A percentile compares a stretch with the other conserved stretches of the same genome.
Conservation (phyloP, 163 green algal genomes). For the Chlamydomonas reinhardtii region DNA sequence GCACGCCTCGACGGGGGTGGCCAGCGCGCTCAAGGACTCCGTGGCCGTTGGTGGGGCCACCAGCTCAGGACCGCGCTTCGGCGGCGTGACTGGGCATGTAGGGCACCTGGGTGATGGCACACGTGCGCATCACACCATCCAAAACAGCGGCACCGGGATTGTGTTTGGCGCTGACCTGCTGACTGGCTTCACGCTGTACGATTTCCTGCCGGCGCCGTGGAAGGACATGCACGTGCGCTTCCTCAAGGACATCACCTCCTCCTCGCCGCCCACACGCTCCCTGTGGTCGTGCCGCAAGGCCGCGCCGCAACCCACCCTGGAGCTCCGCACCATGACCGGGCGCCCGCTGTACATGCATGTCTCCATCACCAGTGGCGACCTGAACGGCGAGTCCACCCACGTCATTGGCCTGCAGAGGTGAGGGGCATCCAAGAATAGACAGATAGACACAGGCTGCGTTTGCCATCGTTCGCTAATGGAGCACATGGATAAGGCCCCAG, state of each 20-base stretch:
- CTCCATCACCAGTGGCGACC: neutral
- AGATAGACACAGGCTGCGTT: no score
- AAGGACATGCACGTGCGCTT: conserved; percentile 28
- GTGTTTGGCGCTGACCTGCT: neutral
- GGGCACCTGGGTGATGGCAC: no score
- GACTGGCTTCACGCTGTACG: neutral
- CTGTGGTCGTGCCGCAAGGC: conserved; percentile 7
- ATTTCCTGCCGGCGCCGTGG: conserved; percentile 36
- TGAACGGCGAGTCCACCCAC: neutral
- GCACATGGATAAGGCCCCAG: no score
- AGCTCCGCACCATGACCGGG: conserved; percentile 10
- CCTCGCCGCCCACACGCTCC: neutral
- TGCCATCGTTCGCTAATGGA: no score
- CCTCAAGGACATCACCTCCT: neutral
- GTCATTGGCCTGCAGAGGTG: conserved; percentile 13
- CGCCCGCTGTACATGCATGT: conserved; percentile 27
- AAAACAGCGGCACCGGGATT: neutral
- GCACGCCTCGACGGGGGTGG: conserved; percentile 2
- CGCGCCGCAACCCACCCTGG: conserved; percentile 1
- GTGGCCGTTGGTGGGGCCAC: neutral
- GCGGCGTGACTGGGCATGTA: no score
- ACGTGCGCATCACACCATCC: no score
- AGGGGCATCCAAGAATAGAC: no score
- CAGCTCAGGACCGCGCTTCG: neutral
- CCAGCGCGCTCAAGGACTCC: neutral